Evolutionary conservation across 345 rosid species (phyloP).

Genomic region (Psidium guajava): DNA sequence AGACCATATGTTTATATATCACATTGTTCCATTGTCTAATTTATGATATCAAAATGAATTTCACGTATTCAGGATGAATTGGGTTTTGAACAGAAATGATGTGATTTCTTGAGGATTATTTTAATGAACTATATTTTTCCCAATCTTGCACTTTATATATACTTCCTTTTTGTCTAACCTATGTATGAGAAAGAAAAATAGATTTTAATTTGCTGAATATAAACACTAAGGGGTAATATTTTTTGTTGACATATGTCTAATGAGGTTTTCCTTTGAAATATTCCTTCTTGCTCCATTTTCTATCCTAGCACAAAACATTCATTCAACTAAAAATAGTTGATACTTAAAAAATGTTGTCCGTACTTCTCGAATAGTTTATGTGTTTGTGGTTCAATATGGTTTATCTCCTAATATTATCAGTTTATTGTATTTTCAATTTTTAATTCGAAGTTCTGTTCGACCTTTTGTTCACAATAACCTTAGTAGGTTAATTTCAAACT

Average conservation of each 20-base stretch:
- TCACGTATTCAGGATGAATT: background rate
- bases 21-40: background rate
- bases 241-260: background rate
- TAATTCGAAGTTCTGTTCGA: background rate
- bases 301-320: background rate
- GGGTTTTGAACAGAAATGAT: background rate
- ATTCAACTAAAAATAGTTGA: background rate
- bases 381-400: background rate
- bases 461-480: background rate
- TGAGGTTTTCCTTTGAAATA: background rate
- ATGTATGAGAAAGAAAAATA: background rate
- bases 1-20: background rate
- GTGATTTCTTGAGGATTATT: background rate
- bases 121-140: background rate
- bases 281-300: background rate
- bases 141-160: background rate
- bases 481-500: background rate
- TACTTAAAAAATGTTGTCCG: background rate
- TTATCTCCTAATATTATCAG: background rate
- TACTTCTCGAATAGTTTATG: background rate
- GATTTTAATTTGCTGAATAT: background rate
- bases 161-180: background rate
- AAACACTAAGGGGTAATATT: background rate
- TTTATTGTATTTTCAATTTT: background rate
- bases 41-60: background rate